These are phyloP conservation scores for Beauveria australis DNA, from an alignment of 2,329 filamentous ascomycete genomes.

Conservation along the genomic window DNA sequence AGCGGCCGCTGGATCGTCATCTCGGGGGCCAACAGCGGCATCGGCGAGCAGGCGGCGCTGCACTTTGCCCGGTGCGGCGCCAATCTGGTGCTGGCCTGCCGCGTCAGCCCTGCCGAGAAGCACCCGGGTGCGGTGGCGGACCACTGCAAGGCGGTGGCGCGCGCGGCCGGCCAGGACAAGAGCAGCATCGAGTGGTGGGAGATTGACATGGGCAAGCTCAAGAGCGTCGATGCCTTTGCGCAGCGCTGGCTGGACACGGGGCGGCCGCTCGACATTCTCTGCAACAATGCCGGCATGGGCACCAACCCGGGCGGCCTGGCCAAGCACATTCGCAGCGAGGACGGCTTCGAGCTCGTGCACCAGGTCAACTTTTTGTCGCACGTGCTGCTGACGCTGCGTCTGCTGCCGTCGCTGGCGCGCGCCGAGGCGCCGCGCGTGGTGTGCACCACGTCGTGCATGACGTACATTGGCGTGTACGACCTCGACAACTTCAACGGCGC, in stretches of 20 bases:
- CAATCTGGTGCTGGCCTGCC: slow-evolving; percentile 20
- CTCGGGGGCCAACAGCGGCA: slow-evolving; percentile 18
- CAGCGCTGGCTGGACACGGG: slow-evolving; percentile 19
- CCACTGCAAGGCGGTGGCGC: slow-evolving; percentile 15
- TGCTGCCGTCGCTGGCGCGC: slow-evolving; percentile 20
- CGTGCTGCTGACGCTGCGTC: slow-evolving; percentile 20
- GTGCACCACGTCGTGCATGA: slow-evolving; percentile 23
- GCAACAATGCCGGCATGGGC: slow-evolving; percentile 23
- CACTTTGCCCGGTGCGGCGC: slow-evolving; percentile 20
- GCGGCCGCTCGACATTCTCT: slow-evolving; percentile 20
- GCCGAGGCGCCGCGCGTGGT: slow-evolving; percentile 19
- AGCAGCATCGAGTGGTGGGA: slow-evolving; percentile 21
- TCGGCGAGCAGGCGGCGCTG: slow-evolving; percentile 19
- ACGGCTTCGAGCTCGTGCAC: slow-evolving; percentile 24
- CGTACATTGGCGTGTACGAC: slow-evolving; percentile 20
- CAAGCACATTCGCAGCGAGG: slow-evolving; percentile 15
- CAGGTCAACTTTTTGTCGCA: slow-evolving; percentile 26
- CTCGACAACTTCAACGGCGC: slow-evolving; percentile 20
- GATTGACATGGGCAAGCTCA: slow-evolving; percentile 18
- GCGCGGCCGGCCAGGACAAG: slow-evolving; percentile 11
- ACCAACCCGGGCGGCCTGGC: slow-evolving; percentile 13
- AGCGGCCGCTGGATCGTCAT: slow-evolving; percentile 14
- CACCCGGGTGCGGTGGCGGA: slow-evolving; percentile 17
- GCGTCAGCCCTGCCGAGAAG: slow-evolving; percentile 18
- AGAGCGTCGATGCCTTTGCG: slow-evolving; percentile 20